Conservation (phyloP, 352 stramenopile species). For the Elongisporangium undulatum region DNA sequence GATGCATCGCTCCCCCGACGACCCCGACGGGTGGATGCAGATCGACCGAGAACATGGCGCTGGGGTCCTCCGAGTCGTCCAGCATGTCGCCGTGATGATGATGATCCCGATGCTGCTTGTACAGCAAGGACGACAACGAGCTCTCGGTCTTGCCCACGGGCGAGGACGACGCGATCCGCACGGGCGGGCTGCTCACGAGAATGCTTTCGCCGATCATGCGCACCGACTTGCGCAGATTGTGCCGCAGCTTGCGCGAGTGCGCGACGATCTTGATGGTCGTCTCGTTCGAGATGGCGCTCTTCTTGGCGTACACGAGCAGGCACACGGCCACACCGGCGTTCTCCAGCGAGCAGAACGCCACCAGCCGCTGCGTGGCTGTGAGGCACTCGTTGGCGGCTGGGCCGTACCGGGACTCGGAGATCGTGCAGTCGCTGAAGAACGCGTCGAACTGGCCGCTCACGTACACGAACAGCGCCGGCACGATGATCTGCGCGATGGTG, state of each 20-base stretch:
- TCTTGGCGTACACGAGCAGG: conserved; percentile 49
- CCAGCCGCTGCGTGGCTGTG: conserved; percentile 17
- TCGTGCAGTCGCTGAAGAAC: conserved; percentile 33
- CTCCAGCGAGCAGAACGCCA: conserved; percentile 39
- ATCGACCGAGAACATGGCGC: conserved; percentile 29
- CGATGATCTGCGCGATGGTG: conserved; percentile 35
- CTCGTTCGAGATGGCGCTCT: conserved; percentile 45
- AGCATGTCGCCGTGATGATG: not conserved
- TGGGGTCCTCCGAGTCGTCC: conserved; percentile 11
- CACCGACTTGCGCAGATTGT: conserved; percentile 53
- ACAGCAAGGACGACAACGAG: not conserved
- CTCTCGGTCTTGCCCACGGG: not conserved
- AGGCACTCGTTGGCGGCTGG: conserved; percentile 21
- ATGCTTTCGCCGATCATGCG: conserved; percentile 56
- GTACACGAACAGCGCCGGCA: conserved; percentile 56
- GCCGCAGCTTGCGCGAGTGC: conserved; percentile 42
- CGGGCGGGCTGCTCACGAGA: conserved; percentile 15
- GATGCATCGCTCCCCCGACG: conserved; percentile 6
- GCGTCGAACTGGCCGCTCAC: conserved; percentile 59
- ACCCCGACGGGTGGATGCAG: conserved; percentile 4
- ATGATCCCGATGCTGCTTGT: not conserved
- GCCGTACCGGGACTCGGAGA: conserved; percentile 33
- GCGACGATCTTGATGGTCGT: conserved; percentile 52
- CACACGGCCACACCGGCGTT: conserved; percentile 44
- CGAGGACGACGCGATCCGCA: not conserved